Percentiles rank a stretch among this genome's conserved stretches.
These are phyloP conservation scores for Bretschneidera sinensis DNA, from an alignment of 345 rosid genomes.

Conservation along the genomic window DNA sequence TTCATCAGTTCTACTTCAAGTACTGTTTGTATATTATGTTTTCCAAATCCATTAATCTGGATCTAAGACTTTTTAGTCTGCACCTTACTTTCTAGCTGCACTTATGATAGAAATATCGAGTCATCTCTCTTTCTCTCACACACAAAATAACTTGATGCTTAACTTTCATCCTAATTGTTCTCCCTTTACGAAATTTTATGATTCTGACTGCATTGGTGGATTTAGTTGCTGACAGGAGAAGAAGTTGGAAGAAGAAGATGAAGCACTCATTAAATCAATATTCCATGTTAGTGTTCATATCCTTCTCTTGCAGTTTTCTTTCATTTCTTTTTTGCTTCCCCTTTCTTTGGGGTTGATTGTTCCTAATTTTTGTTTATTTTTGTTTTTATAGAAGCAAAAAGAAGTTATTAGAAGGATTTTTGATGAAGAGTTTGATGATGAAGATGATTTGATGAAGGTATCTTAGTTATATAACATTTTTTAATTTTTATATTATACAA, in stretches of 20 bases:
- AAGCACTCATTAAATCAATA: conserved; percentile 63
- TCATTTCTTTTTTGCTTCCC: conserved; percentile 2
- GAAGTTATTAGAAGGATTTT: conserved; percentile 56
- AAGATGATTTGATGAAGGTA: conserved; percentile 18
- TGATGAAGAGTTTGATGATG: conserved; percentile 50
- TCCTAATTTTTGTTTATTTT: conserved; percentile 11
- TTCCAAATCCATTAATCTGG: not conserved
- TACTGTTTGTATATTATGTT: not conserved
- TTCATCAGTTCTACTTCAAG: not conserved
- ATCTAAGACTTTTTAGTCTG: not conserved
- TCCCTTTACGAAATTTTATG: not conserved
- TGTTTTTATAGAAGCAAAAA: conserved; percentile 32
- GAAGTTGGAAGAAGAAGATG: conserved; percentile 64
- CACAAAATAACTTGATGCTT: too few relatives aligned
- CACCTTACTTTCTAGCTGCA: not conserved
- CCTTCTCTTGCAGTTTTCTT: not conserved
- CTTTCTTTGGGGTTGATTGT: not conserved
- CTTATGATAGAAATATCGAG: not conserved
- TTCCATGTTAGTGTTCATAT: conserved; percentile 40
- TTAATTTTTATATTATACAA: too few relatives aligned
- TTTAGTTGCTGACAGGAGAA: conserved; percentile 34
- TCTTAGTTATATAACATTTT: not conserved
- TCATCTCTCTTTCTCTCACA: not conserved
- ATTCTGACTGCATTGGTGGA: not conserved
- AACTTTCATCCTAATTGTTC: not conserved